Conservation (phyloP, 2,329 filamentous ascomycete species). For the Davidsoniella eucalypti region DNA sequence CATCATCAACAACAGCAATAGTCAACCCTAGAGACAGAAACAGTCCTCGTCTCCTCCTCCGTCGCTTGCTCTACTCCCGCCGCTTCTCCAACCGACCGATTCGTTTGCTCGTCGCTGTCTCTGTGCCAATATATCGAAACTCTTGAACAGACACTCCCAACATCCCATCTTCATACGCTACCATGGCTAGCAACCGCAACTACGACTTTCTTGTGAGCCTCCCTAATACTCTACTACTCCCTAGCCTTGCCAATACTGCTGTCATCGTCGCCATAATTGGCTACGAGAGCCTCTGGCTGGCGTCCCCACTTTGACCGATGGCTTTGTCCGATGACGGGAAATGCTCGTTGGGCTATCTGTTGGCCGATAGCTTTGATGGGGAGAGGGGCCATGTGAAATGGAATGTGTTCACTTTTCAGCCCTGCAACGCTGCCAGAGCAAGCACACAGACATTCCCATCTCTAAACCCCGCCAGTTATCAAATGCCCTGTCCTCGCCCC, state of each 20-base stretch:
- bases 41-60: neutral
- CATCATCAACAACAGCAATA: neutral
- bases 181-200: conserved; percentile 94
- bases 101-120: neutral
- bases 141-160: neutral
- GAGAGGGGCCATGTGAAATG: no score
- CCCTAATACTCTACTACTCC: neutral
- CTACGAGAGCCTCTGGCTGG: no score
- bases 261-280: conserved; percentile 1
- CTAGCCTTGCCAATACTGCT: conserved; percentile 13
- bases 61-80: no score
- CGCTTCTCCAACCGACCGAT: neutral
- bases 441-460: neutral
- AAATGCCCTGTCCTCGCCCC: neutral
- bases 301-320: conserved; percentile 9
- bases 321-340: conserved; percentile 7
- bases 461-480: neutral
- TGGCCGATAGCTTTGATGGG: no score
- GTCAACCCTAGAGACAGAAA: neutral
- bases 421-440: neutral
- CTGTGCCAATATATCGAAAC: no score
- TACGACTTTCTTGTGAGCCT: conserved; percentile 84
- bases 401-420: neutral
- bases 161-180: neutral
- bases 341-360: neutral